Percentiles rank a stretch among this genome's conserved stretches.
phyloP scores from a whole-genome alignment of 1,284 basidiomycete genomes.

The Ustilago lituana region DNA sequence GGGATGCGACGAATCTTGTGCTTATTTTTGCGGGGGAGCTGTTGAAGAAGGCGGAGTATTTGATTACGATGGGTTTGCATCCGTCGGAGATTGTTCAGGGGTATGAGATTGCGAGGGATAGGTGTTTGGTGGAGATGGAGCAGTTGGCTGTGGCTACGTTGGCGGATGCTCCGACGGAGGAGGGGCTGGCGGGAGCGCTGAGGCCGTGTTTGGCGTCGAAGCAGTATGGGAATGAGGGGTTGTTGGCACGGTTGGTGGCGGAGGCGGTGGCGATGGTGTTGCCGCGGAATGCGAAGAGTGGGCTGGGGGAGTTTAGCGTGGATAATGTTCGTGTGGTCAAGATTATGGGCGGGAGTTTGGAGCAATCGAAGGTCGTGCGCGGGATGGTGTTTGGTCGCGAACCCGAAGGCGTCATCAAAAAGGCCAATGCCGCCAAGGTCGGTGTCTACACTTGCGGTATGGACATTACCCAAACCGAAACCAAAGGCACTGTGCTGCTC shows the following conservation, averaged over 20 bases:
- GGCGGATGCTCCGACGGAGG: slow-evolving; percentile 79
- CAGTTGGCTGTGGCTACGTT: slow-evolving; percentile 70
- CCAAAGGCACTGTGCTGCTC: slow-evolving; percentile 96
- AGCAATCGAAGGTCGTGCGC: slow-evolving; percentile 85
- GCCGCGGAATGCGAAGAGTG: slow-evolving; percentile 69
- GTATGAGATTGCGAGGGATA: slow-evolving; percentile 90
- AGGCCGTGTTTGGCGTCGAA: slow-evolving; percentile 94
- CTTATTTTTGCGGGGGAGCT: slow-evolving; percentile 95
- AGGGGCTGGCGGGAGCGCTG: slow-evolving; percentile 82
- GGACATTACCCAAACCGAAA: slow-evolving; percentile 96
- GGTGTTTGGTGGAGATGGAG: slow-evolving; percentile 87
- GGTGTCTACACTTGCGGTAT: slow-evolving; percentile 92
- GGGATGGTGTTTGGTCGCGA: slow-evolving; percentile 99
- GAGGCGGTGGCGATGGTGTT: slow-evolving; percentile 77
- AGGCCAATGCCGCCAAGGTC: slow-evolving; percentile 70
- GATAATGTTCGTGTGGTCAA: slow-evolving; percentile 99
- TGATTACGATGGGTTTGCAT: slow-evolving; percentile 95
- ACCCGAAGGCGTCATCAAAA: slow-evolving; percentile 85
- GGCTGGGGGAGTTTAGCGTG: slow-evolving; percentile 70
- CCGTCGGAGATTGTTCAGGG: slow-evolving; percentile 89
- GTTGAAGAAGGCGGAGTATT: slow-evolving; percentile 89
- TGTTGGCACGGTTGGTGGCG: slow-evolving; percentile 83
- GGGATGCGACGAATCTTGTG: slow-evolving; percentile 94
- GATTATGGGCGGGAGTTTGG: slow-evolving; percentile 91
- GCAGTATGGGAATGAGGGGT: slow-evolving; percentile 92